A percentile compares a stretch with the other conserved stretches of the same genome.
phyloP scores from a whole-genome alignment of 371 early-diverging fungal species.

The Blastocladiella emersonii region DNA sequence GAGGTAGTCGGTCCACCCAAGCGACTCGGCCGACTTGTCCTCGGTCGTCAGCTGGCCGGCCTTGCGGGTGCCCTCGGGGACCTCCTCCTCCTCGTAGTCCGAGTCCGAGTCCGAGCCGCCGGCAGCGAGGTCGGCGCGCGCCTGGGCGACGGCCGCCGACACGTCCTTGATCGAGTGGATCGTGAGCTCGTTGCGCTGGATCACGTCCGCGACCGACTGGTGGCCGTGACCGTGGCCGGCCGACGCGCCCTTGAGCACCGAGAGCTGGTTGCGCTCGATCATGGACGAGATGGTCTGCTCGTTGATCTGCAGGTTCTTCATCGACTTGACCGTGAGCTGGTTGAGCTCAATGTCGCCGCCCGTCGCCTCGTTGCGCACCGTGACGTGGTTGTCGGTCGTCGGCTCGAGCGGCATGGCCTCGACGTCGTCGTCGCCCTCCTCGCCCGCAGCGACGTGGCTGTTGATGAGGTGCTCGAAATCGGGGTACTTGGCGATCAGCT shows the following conservation, averaged over 20 bases:
- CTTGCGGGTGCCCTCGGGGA: background rate
- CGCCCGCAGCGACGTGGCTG: constrained; percentile 14
- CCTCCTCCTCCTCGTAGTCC: constrained; percentile 7
- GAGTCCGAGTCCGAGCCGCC: background rate
- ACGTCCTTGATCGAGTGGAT: constrained; percentile 43
- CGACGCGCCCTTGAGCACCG: constrained; percentile 19
- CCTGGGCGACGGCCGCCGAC: constrained; percentile 6
- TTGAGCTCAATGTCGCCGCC: constrained; percentile 19
- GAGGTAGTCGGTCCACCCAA: constrained; percentile 15
- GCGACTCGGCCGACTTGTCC: constrained; percentile 17
- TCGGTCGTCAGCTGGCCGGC: constrained; percentile 10
- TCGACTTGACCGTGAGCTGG: constrained; percentile 24
- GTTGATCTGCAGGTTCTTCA: constrained; percentile 30
- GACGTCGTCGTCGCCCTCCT: constrained; percentile 14
- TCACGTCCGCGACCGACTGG: constrained; percentile 34
- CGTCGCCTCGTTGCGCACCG: background rate
- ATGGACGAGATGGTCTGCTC: constrained; percentile 49
- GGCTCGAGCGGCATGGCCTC: constrained; percentile 8
- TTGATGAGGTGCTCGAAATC: constrained; percentile 4
- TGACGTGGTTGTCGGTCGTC: background rate
- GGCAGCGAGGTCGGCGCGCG: background rate
- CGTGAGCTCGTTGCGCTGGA: constrained; percentile 51
- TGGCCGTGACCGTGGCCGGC: constrained; percentile 19
- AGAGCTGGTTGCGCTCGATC: constrained; percentile 45
- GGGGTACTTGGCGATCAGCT: constrained; percentile 31